phyloP scores from a whole-genome alignment of 805 yeast species.

The Blastobotrys peoriensis region DNA sequence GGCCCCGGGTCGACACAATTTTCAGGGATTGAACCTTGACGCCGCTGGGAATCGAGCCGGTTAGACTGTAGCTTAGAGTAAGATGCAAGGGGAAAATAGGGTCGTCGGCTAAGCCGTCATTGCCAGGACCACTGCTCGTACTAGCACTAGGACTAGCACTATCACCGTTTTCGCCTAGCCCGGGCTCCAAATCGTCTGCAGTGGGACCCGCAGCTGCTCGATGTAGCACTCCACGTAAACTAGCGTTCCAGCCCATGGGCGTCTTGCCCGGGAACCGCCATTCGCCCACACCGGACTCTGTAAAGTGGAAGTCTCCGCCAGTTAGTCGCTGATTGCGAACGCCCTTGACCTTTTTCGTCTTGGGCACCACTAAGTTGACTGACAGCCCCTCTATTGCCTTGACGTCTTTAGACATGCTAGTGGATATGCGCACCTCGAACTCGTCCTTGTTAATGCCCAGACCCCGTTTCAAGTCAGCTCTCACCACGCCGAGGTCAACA shows the following conservation, averaged over 20 bases:
- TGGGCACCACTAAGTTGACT: slow-evolving; percentile 36
- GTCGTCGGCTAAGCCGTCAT: not conserved
- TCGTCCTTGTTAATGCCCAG: slow-evolving; percentile 50
- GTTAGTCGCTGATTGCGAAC: slow-evolving; percentile 50
- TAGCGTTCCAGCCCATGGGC: slow-evolving; percentile 60
- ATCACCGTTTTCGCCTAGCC: slow-evolving; percentile 7
- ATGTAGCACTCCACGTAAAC: slow-evolving; percentile 55
- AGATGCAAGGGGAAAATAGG: slow-evolving; percentile 39
- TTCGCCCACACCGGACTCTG: slow-evolving; percentile 47
- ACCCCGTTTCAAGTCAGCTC: slow-evolving; percentile 47
- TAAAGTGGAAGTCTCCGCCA: slow-evolving; percentile 66
- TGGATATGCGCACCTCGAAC: slow-evolving; percentile 53
- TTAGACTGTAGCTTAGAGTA: slow-evolving; percentile 47
- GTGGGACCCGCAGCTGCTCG: slow-evolving; percentile 19
- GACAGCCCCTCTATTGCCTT: slow-evolving; percentile 43
- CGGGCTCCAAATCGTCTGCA: slow-evolving; percentile 13
- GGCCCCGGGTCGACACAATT: slow-evolving; percentile 51
- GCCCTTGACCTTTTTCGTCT: slow-evolving; percentile 18
- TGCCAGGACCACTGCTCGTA: too few relatives aligned
- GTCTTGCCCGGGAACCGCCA: slow-evolving; percentile 63
- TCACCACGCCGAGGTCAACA: slow-evolving; percentile 45
- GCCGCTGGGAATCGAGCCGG: slow-evolving; percentile 74
- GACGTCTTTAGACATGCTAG: slow-evolving; percentile 41
- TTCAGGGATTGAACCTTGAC: slow-evolving; percentile 60
- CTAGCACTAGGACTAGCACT: slow-evolving; percentile 14